These are phyloP conservation scores for Zymoseptoria ardabiliae DNA, from an alignment of 2,329 filamentous ascomycete species.

Conservation along the genomic window DNA sequence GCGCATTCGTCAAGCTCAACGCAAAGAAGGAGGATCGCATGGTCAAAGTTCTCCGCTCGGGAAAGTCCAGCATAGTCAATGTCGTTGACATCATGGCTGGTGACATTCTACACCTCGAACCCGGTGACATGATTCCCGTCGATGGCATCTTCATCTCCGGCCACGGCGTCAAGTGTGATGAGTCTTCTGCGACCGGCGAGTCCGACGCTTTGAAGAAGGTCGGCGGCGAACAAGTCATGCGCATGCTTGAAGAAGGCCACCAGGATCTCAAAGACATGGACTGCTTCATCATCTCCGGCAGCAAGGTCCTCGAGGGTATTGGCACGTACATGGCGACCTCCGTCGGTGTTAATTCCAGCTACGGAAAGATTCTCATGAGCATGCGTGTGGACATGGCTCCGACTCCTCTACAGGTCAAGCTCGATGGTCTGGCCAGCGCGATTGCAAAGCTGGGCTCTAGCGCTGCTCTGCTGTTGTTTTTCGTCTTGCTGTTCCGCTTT, in stretches of 20 bases:
- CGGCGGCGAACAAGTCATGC: conserved; percentile 57
- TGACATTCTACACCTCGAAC: conserved; percentile 65
- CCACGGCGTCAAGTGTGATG: conserved; percentile 62
- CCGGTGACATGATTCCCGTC: conserved; percentile 64
- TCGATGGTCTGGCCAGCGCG: conserved; percentile 71
- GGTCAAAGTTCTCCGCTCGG: conserved; percentile 68
- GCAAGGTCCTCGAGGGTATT: conserved; percentile 68
- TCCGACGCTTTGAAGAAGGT: conserved; percentile 64
- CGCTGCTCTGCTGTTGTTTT: conserved; percentile 71
- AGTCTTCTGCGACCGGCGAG: conserved; percentile 70
- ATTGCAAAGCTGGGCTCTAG: conserved; percentile 70
- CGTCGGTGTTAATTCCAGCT: conserved; percentile 66
- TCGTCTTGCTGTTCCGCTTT: conserved; percentile 80
- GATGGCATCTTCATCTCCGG: conserved; percentile 63
- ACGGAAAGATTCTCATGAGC: conserved; percentile 73
- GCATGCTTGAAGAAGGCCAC: conserved; percentile 52
- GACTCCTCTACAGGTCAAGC: conserved; percentile 69
- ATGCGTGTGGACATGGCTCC: conserved; percentile 68
- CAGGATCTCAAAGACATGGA: conserved; percentile 60
- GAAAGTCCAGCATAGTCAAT: conserved; percentile 60
- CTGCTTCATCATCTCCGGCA: conserved; percentile 81
- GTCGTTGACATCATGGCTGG: conserved; percentile 66
- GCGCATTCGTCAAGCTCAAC: conserved; percentile 73
- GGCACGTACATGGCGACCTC: conserved; percentile 70
- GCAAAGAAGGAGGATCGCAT: conserved; percentile 69